Base-by-base conservation (phyloP, 257 asterid species). In the Gentiana dahurica region DNA sequence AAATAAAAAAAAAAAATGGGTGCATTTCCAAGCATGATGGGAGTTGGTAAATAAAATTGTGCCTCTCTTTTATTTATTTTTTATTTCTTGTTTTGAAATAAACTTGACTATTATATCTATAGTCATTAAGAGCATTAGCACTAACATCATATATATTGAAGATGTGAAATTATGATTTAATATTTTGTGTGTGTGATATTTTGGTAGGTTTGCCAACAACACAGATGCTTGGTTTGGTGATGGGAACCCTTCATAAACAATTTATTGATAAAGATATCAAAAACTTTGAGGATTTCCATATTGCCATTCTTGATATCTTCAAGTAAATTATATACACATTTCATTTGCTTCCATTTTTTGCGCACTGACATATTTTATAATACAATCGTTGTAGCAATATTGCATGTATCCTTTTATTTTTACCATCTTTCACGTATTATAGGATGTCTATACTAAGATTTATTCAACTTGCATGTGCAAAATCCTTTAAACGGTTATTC, bases 221-320 rank as follows among this genome's bases (percentile, higher is more conserved):
- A 6, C 87, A 81, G 65, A 57, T 83, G 87, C 54, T 81, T 59
- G 54, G 69, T 71, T 60, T 78, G 74, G 81, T 79, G 52, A 75
- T 73, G 74, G 95, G 88, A 58, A 86, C 91, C 58, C 79, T 86
- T 45, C 76, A 89, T 41, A 77, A 58, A 65, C 79, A 76, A 63
- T 81, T 89, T 70, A 51, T 78, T 5, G 69, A 77, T 6, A 84
- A 79, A 66, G 83, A 84, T 55, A 62, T 80, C 65, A 55, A 73
- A 8, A 65, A 12, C 55, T 77, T 77, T 1, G 76, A 78, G 39
- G 80, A 73, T 2, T 86, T 89, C 51, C 97, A 89, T 51, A 45
- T 61, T 3, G 88, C 93, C 3, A 78, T 86, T 67, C 93, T 89
- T 61, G 90, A 86, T 58, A 82, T 86, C 47, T 80, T 86, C 75